Conservation (phyloP, 2,329 filamentous ascomycete genomes). For the Truncatella angustata region DNA sequence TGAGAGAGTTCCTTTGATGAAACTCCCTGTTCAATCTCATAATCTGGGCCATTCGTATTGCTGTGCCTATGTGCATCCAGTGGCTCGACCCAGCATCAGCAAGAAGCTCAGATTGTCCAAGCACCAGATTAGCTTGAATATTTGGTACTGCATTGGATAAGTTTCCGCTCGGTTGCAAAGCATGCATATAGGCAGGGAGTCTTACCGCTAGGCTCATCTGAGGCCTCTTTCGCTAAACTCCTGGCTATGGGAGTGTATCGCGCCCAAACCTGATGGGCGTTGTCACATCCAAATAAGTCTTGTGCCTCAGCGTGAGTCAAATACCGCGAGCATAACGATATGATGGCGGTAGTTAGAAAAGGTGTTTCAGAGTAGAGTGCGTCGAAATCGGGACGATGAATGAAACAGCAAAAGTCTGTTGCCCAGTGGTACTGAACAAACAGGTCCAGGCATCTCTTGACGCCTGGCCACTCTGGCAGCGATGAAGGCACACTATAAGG, state of each 20-base stretch:
- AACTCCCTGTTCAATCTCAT: conserved; percentile 8
- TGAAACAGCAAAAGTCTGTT: conserved; percentile 6
- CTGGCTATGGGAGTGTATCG: conserved; percentile 3
- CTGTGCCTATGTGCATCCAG: conserved; percentile 7
- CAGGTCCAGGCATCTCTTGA: conserved; percentile 2
- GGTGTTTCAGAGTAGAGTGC: conserved; percentile 5
- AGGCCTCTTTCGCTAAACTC: conserved; percentile 1
- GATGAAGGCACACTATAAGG: no score
- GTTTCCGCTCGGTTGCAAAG: background rate
- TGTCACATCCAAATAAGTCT: background rate
- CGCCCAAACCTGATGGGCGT: conserved; percentile 3
- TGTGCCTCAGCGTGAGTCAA: conserved; percentile 3
- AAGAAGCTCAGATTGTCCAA: conserved; percentile 5
- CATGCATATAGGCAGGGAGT: background rate
- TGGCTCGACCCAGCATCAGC: conserved; percentile 7
- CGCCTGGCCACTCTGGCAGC: conserved; percentile 2
- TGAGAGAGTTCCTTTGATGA: conserved; percentile 5
- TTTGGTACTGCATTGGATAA: background rate
- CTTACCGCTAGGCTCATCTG: conserved; percentile 8
- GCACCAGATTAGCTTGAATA: conserved; percentile 8
- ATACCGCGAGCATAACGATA: conserved; percentile 2
- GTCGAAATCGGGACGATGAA: conserved; percentile 6
- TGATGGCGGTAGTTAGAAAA: background rate
- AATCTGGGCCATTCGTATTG: conserved; percentile 8
- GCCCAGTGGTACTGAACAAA: conserved; percentile 9